Evolutionary conservation across 169 alveolate species (phyloP).

Genomic region (Babesia bovis): DNA sequence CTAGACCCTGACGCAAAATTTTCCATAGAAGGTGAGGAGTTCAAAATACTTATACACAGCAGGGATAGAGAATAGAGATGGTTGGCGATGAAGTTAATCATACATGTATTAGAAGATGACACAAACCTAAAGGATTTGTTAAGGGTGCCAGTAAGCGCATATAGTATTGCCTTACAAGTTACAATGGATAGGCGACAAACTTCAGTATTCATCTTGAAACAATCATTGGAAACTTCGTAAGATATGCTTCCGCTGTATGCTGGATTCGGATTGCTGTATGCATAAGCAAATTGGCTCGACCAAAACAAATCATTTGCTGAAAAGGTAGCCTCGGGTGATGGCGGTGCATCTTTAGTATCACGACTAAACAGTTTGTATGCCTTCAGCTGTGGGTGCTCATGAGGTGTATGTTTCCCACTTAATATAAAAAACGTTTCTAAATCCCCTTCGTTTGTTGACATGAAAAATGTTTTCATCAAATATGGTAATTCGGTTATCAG

Average conservation of each 20-base stretch:
- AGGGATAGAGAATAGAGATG: conserved; percentile 14
- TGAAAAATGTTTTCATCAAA: conserved; percentile 18
- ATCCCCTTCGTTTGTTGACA: conserved; percentile 3
- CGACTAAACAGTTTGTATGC: conserved; percentile 52
- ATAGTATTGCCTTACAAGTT: conserved; percentile 38
- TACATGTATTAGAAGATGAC: conserved; percentile 23
- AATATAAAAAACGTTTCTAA: conserved; percentile 21
- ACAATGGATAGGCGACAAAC: conserved; percentile 35
- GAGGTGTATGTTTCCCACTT: conserved; percentile 44
- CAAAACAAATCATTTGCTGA: conserved; percentile 68
- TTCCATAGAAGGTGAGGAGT: neutral
- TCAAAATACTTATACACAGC: conserved; percentile 32
- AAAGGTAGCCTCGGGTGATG: conserved; percentile 19
- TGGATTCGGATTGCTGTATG: conserved; percentile 57
- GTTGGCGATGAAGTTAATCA: conserved; percentile 12
- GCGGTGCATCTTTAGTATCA: conserved; percentile 25
- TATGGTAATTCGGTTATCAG: conserved; percentile 26
- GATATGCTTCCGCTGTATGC: conserved; percentile 23
- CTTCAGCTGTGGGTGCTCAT: conserved; percentile 63
- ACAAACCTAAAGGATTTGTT: conserved; percentile 13
- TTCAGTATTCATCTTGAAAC: conserved; percentile 39
- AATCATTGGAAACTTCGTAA: conserved; percentile 3
- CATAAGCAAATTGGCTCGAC: conserved; percentile 60
- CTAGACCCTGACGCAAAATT: conserved; percentile 7
- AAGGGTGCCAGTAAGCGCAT: conserved; percentile 21